phyloP scores from a whole-genome alignment of 2,329 filamentous ascomycete genomes.

The Trichoderma cornu-damae region DNA sequence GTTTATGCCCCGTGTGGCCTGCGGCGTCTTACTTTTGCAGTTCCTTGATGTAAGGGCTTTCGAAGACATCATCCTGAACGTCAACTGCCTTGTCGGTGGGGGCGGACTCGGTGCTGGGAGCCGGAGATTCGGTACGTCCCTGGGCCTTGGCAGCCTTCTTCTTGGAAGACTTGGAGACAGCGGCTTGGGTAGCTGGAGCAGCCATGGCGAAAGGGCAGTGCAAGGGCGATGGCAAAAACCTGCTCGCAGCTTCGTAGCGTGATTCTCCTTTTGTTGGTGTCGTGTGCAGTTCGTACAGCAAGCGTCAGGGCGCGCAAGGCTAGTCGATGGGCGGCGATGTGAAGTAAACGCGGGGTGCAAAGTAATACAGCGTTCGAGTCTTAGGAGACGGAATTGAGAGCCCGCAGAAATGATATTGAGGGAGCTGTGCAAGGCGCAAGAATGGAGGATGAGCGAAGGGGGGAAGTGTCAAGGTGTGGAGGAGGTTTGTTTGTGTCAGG shows the following conservation, averaged over 20 bases:
- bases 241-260: background rate
- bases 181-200: slow-evolving; percentile 53
- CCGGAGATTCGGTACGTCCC: slow-evolving; percentile 51
- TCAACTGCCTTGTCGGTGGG: slow-evolving; percentile 49
- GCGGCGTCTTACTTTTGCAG: slow-evolving; percentile 69
- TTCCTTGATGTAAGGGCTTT: slow-evolving; percentile 80
- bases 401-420: background rate
- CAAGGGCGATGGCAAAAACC: slow-evolving; percentile 15
- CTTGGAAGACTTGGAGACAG: slow-evolving; percentile 60
- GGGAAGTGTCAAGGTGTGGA: slow-evolving; percentile 4
- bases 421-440: background rate
- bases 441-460: background rate
- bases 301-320: slow-evolving; percentile 1
- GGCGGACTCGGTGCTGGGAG: slow-evolving; percentile 44
- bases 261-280: slow-evolving; percentile 18
- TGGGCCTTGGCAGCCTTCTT: slow-evolving; percentile 56
- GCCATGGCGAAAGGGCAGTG: slow-evolving; percentile 45
- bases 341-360: slow-evolving; percentile 11
- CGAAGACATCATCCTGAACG: slow-evolving; percentile 55
- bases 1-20: background rate
- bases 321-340: background rate
- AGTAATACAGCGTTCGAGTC: background rate
- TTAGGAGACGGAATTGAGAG: background rate
- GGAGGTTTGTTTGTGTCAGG: slow-evolving; percentile 18
- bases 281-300: slow-evolving; percentile 12